phyloP scores from a whole-genome alignment of 495 filamentous ascomycete species.

The Letharia columbiana region DNA sequence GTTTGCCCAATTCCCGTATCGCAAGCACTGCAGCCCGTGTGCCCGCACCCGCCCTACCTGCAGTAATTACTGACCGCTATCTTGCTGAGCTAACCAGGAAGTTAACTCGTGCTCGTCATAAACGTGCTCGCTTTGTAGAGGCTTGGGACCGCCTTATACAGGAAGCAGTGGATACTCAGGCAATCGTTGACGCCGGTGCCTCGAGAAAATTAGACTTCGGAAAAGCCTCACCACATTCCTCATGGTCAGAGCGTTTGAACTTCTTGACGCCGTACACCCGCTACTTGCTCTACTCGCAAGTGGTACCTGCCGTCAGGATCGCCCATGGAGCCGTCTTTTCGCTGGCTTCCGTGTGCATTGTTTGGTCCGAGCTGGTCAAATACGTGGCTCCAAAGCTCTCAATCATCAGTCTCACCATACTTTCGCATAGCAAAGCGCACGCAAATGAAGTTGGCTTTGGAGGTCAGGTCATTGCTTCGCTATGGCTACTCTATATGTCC shows the following conservation, averaged over 20 bases:
- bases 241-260: conserved; percentile 43
- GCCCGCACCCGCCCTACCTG: conserved; percentile 44
- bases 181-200: conserved; percentile 72
- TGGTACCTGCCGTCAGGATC: conserved; percentile 57
- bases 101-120: conserved; percentile 71
- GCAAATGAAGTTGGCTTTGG: conserved; percentile 69
- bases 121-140: conserved; percentile 67
- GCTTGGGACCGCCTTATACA: conserved; percentile 77
- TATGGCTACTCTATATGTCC: conserved; percentile 93
- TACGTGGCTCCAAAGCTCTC: conserved; percentile 65
- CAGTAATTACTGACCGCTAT: conserved; percentile 87
- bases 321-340: conserved; percentile 56
- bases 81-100: conserved; percentile 80
- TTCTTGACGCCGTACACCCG: conserved; percentile 81
- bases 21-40: conserved; percentile 37
- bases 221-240: conserved; percentile 45
- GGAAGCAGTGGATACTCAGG: conserved; percentile 63
- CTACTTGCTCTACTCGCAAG: conserved; percentile 61
- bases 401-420: conserved; percentile 73
- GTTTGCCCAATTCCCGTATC: conserved; percentile 54
- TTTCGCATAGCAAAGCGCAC: conserved; percentile 60
- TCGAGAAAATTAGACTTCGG: conserved; percentile 74
- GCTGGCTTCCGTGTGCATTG: conserved; percentile 67
- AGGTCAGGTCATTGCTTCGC: conserved; percentile 71
- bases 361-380: conserved; percentile 90